Percentiles rank a stretch among this genome's conserved stretches.
These are phyloP conservation scores for Cucurbita pepo DNA, from an alignment of 306 rosid genomes.

Conservation along the genomic window DNA sequence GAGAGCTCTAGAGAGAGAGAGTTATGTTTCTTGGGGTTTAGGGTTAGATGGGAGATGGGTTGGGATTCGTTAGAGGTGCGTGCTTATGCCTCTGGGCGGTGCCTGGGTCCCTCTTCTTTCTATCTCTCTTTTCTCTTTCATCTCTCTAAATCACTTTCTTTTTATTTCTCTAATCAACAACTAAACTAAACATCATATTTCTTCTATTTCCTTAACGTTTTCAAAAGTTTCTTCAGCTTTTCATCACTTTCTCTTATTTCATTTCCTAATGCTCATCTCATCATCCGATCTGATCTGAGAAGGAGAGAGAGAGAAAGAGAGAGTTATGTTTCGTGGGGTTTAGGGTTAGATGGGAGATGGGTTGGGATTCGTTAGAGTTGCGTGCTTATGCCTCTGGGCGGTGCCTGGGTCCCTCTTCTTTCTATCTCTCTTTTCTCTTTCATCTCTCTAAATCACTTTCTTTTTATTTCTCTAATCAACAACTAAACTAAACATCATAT, in stretches of 20 bases:
- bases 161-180: neutral
- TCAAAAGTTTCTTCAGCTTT: no score
- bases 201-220: no score
- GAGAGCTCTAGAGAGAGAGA: neutral
- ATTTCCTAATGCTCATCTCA: no score
- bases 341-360: constrained; percentile 46
- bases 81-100: constrained; percentile 40
- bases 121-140: neutral
- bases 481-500: no score
- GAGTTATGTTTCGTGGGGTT: neutral
- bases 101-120: constrained; percentile 38
- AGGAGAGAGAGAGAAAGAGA: neutral
- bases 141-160: neutral
- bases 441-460: neutral
- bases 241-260: no score
- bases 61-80: constrained; percentile 46
- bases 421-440: neutral
- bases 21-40: constrained; percentile 11
- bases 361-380: constrained; percentile 48
- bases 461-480: neutral
- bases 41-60: constrained; percentile 43
- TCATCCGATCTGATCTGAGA: neutral
- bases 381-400: constrained; percentile 44
- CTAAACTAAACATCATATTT: no score
- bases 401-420: constrained; percentile 39